phyloP scores from a whole-genome alignment of 2,329 filamentous ascomycete genomes.

The Gremmenia infestans region DNA sequence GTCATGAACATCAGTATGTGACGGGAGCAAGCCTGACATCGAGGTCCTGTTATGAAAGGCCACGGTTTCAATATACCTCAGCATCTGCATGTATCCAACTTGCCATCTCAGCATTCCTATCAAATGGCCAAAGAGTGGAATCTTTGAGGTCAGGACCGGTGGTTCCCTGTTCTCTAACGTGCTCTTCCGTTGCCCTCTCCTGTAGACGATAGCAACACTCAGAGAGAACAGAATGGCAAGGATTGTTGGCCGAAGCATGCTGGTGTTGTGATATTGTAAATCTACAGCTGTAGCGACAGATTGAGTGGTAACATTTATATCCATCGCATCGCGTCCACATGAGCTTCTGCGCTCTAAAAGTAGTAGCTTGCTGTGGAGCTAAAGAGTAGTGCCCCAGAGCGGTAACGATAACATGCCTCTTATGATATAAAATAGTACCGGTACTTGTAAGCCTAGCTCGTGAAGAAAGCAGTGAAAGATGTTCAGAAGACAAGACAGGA shows the following conservation, averaged over 20 bases:
- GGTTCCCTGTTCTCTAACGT: constrained; percentile 33
- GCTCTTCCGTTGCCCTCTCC: constrained; percentile 2
- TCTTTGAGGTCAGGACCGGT: constrained; percentile 34
- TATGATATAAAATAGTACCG: too few species aligned
- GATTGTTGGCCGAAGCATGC: constrained; percentile 2
- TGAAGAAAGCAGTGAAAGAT: too few species aligned
- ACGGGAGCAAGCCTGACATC: background rate
- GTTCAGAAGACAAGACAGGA: too few species aligned
- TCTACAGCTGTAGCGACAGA: constrained; percentile 1
- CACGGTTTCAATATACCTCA: constrained; percentile 34
- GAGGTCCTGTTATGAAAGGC: background rate
- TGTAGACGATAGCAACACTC: constrained; percentile 4
- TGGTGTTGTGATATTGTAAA: constrained; percentile 3
- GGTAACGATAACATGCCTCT: too few species aligned
- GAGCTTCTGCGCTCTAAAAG: background rate
- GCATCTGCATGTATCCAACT: constrained; percentile 33
- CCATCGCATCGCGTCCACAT: constrained; percentile 5
- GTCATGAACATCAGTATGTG: background rate
- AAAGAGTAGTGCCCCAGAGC: too few species aligned
- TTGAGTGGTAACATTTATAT: constrained; percentile 1
- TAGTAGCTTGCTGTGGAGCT: background rate
- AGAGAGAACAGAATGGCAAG: constrained; percentile 6
- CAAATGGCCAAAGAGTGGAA: constrained; percentile 44
- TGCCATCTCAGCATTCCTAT: constrained; percentile 37
- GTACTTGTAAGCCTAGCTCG: too few species aligned